Evolutionary conservation across 768 basidiomycete genomes (phyloP), one percentile per base, ranked within the genome.

Genomic region (Tulasnella sp.): DNA sequence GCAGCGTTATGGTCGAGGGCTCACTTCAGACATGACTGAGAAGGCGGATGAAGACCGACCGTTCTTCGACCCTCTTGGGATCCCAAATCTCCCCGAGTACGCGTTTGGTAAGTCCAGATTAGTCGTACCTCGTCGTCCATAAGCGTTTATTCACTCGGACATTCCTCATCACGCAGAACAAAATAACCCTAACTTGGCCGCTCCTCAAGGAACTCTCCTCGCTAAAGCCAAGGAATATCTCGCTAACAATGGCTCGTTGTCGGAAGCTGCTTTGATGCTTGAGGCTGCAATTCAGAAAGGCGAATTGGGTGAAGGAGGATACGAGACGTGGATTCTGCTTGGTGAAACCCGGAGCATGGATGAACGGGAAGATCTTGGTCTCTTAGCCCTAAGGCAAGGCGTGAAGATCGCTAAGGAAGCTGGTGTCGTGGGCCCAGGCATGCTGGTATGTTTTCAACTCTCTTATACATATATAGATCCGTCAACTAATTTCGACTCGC

Each of bases 341-440:
- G 97, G 97, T 13, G 93, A 96, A 83, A 92, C 92, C 0, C 88
- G 95, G 78, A 91, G 91, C 81, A 92, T 95, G 94, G 94, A 95
- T 80, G 94, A 95, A 82, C 90, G 92, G 13, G 94, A 95, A 83
- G 91, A 93, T 44, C 87, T 89, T 23, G 94, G 91, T 16, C 91
- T 96, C 88, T 88, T 89, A 40, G 95, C 95, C 2, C 86, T 96
- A 44, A 86, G 86, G 73, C 90, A 94, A 83, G 92, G 94, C 67
- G 90, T 93, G 7, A 87, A 85, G 80, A 85, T 85, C 74, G 92
- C 91, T 5, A 91, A 93, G 81, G 86, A 86, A 44, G 88, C 87
- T 23, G 90, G 90, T 39, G 88, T 87, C n/a, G 82, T 86, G 6
- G 92, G 92, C 26, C 87, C 86, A 55, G 93, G 93, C 74, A 93